Base-by-base conservation (phyloP, 208 protist species). In the Leptomonas pyrrhocoris region DNA sequence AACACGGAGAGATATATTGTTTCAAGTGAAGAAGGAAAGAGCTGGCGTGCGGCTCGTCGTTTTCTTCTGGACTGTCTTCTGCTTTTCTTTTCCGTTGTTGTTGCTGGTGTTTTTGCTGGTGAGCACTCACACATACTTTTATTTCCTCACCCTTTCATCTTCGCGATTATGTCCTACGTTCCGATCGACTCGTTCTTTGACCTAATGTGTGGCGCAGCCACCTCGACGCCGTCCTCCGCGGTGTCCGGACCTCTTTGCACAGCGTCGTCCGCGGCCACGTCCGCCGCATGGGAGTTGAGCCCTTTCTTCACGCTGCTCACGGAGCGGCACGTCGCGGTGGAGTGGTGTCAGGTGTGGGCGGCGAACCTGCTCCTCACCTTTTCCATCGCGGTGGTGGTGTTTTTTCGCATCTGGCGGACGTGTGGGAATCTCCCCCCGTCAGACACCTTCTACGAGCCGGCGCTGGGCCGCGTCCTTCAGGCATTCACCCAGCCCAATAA, bases 351-450 rank as follows among this genome's bases (percentile, higher is more conserved):
- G 8, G 57, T 50, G 40, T 62, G 57, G 57, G 40, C 31, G 23
- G 18, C 57, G 5, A 62, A 62, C 30, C 23, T 50, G 1, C 36
- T 62, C 40, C 31, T 62, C 12, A 49, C 57, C 21, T 34, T 46
- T 43, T 12, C 23, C 40, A 16, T 62, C 2, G 57, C 12, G 4
- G 57, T 40, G 15, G 57, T 62, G 8, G 23, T 62, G 23, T 5
- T 50, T 5, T 9, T 34, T 36, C 40, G 57, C 25, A 49, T 49
- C 25, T 62, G 57, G 57, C 50, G 57, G 57, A 49, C 57, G 1
- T 62, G 57, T n/a, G 57, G 57, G 2, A 34, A 62, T n/a, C 57
- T 62, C 2, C 57, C 57, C 23, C 57, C 57, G 23, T 62, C 57
- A 1, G 57, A 49, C 57, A 49, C 21, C 21, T 13, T 13, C 25